Evolutionary conservation across 441 rosid genomes (phyloP), one percentile per base, ranked within the genome.

Genomic region (Gossypium armourianum): DNA sequence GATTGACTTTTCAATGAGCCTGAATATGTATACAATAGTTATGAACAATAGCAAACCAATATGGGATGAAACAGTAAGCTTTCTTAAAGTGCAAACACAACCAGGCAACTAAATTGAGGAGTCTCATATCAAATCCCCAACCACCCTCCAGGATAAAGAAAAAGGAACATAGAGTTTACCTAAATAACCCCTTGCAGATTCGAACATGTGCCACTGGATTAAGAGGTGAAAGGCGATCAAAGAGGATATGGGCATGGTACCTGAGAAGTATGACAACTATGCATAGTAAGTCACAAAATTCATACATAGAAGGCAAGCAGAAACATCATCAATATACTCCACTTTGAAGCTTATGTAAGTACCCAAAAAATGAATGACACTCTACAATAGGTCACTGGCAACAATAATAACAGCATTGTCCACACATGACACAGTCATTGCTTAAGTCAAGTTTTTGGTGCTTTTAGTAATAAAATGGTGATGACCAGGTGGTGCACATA

Each of bases 121-220:
- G 23, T 50, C 5, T 26, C 15, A 53, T 16, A 16, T 29, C 17
- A 54, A 19, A 16, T 12, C 9, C 8, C 72, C 28, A 32, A 68
- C 4, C 28, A 9, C n/a, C 53, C 62, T 53, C 36, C 55, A 57
- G 7, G 10, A 68, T n/a, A 55, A 13, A 54, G 54, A 69, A 56
- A 15, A 29, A 32, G 1, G 52, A 50, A 65, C 74, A 28, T 65
- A 57, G 59, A 63, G 67, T 72, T 79, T 79, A 96, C 99, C 97
- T 87, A 72, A 93, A 83, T 80, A 96, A 82, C 62, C 89, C 89
- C 75, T 75, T 75, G 77, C 97, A 93, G 68, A 96, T 91, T 81
- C 85, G 91, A 79, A 73, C 73, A 80, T 96, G 97, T 28, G 93
- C 97, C 85, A 90, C 99, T 0, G 97, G 92, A 84, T 93, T 90